Base-by-base conservation (phyloP, 2,329 filamentous ascomycete genomes). In the Parafenestella ontariensis region DNA sequence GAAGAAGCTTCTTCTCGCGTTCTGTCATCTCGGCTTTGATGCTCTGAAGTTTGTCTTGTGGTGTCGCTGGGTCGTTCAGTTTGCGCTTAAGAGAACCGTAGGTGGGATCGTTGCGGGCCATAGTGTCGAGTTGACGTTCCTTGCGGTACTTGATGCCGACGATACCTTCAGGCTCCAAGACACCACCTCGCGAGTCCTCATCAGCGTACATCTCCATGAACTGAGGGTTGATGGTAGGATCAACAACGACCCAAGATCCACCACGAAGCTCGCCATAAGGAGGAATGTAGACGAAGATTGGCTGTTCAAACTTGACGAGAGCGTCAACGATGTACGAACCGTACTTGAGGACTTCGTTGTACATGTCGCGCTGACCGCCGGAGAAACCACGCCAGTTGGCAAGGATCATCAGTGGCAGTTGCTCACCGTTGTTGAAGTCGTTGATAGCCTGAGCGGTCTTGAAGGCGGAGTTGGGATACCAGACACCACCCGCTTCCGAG, bases 311-410 rank as follows among this genome's bases (percentile, higher is more conserved):
- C 81, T 97, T 96, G 83, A 96, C 92, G 43, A 99, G 89, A 50
- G 94, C 94, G 72, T 99, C 95, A 66, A 99, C 95, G 73, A 99
- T 99, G 85, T 95, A 98, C 17, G 94, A 97, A 74, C 95, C 95
- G 73, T 99, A 99, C 84, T 99, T 99, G 79, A 99, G 87, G 15
- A 99, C 95, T 81, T 99, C 95, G 82, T 98, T 97, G 87, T 96
- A 99, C 95, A 99, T 99, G 80, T 99, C 95, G 68, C 94, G 92
- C 81, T 99, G 95, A 63, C 95, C 95, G 83, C 95, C 95, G 66
- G 95, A 99, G 91, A 99, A 99, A 83, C 95, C 95, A 87, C 95
- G 89, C 95, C 95, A 99, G 85, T 99, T 99, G 80, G 95, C 95
- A 62, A 99, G 87, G 75, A 99, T 99, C 92, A 99, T 98, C 64